These are phyloP conservation scores for Achaetomium macrosporum DNA, from an alignment of 2,329 filamentous ascomycete genomes.

Conservation along the genomic window DNA sequence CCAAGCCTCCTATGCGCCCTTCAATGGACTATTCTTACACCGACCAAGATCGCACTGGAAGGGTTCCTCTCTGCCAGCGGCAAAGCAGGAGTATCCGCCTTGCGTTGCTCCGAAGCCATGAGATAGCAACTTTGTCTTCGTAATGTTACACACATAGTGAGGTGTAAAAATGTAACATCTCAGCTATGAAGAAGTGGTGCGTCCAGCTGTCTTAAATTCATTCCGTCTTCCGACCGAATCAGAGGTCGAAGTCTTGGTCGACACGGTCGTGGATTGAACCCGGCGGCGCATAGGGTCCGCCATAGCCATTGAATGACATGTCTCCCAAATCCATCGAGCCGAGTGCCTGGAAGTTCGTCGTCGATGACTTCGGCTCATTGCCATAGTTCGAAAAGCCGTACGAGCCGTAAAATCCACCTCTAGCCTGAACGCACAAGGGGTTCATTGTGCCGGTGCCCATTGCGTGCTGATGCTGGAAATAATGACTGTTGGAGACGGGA, in stretches of 20 bases:
- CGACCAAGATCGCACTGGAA: background rate
- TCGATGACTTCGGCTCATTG: slow-evolving; percentile 17
- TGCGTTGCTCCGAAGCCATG: background rate
- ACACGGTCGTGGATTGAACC: slow-evolving; percentile 14
- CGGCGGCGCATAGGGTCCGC: slow-evolving; percentile 8
- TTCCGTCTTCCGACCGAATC: background rate
- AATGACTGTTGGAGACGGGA: slow-evolving; percentile 11
- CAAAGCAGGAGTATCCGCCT: background rate
- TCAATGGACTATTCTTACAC: background rate
- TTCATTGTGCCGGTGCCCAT: slow-evolving; percentile 16
- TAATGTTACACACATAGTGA: slow-evolving; percentile 8
- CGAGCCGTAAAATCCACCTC: slow-evolving; percentile 14
- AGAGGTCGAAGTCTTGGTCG: slow-evolving; percentile 20
- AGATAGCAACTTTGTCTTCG: slow-evolving; percentile 3
- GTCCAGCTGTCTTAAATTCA: background rate
- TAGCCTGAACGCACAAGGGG: slow-evolving; percentile 19
- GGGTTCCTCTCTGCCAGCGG: background rate
- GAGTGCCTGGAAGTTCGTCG: slow-evolving; percentile 16
- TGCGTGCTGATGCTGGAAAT: slow-evolving; percentile 17
- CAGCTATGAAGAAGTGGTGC: background rate
- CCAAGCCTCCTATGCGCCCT: background rate
- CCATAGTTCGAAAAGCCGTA: slow-evolving; percentile 18
- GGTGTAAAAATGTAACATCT: slow-evolving; percentile 1
- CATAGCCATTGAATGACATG: slow-evolving; percentile 18
- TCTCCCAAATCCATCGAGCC: slow-evolving; percentile 17